These are phyloP conservation scores for Drechslerella dactyloides DNA, from an alignment of 2,329 filamentous ascomycete genomes.

Conservation along the genomic window DNA sequence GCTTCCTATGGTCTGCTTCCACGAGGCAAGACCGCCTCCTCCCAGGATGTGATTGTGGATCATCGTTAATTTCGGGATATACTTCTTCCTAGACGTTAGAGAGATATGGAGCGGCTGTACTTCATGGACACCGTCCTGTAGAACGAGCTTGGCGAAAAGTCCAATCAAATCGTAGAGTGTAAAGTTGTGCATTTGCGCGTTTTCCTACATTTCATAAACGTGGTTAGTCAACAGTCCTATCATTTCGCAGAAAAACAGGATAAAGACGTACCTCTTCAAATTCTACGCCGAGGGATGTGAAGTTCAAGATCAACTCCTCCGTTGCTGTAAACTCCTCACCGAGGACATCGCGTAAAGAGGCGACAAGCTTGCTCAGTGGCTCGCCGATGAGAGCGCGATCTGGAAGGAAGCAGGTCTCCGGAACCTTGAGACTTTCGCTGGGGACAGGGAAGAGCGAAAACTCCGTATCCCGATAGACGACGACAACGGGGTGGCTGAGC, in stretches of 20 bases:
- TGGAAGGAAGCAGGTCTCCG: constrained; percentile 38
- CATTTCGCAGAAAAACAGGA: too few relatives aligned
- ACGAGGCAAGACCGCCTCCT: constrained; percentile 37
- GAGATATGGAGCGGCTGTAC: constrained; percentile 30
- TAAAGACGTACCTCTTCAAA: constrained; percentile 43
- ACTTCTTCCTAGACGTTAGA: constrained; percentile 39
- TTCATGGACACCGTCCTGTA: constrained; percentile 32
- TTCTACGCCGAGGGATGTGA: constrained; percentile 38
- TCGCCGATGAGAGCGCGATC: constrained; percentile 33
- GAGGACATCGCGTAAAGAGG: constrained; percentile 42
- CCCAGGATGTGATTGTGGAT: constrained; percentile 38
- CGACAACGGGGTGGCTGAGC: constrained; percentile 37
- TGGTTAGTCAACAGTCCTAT: too few relatives aligned
- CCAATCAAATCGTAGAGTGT: constrained; percentile 37
- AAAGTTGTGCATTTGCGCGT: constrained; percentile 37
- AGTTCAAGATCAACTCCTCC: constrained; percentile 42
- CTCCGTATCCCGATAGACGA: constrained; percentile 38
- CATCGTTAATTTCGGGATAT: constrained; percentile 40
- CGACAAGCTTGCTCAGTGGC: constrained; percentile 41
- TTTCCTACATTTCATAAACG: constrained; percentile 18
- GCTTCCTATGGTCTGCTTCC: constrained; percentile 13
- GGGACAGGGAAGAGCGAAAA: constrained; percentile 40
- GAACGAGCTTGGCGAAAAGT: constrained; percentile 31
- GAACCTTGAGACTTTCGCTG: constrained; percentile 15
- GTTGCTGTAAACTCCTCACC: constrained; percentile 41